Evolutionary conservation across 768 basidiomycete species (phyloP).

Genomic region (Termitomyces sp.): DNA sequence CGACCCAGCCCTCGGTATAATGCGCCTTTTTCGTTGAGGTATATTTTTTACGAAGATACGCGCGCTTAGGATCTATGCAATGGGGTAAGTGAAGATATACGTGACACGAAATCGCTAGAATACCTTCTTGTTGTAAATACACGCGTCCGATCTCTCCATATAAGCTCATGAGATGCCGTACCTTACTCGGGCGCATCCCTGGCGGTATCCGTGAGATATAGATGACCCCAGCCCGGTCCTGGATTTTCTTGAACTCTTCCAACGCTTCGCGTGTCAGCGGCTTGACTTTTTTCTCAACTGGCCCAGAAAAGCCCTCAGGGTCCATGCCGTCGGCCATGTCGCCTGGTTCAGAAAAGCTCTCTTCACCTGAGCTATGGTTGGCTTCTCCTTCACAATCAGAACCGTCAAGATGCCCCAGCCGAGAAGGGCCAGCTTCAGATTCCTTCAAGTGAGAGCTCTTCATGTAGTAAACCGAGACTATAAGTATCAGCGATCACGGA

Average conservation of each 20-base stretch:
- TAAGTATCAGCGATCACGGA: no score
- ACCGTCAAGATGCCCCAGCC: background rate
- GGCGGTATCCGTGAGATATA: conserved; percentile 97
- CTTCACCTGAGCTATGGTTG: conserved; percentile 20
- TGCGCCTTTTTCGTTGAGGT: conserved; percentile 82
- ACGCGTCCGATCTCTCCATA: conserved; percentile 91
- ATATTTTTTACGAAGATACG: conserved; percentile 75
- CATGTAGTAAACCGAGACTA: background rate
- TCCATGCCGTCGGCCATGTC: conserved; percentile 46
- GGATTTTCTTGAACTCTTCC: conserved; percentile 66
- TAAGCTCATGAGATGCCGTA: conserved; percentile 85
- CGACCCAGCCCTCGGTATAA: conserved; percentile 97
- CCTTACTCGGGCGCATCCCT: conserved; percentile 95
- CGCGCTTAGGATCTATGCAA: conserved; percentile 71
- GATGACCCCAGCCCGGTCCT: conserved; percentile 76
- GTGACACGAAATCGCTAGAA: conserved; percentile 10
- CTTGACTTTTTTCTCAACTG: conserved; percentile 54
- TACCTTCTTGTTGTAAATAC: conserved; percentile 91
- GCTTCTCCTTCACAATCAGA: conserved; percentile 20
- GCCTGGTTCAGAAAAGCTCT: conserved; percentile 13
- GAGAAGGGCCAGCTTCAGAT: conserved; percentile 14
- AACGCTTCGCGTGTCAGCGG: conserved; percentile 73
- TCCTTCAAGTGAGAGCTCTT: background rate
- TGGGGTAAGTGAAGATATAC: background rate
- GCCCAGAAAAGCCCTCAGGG: conserved; percentile 52